Evolutionary conservation across 768 basidiomycete species (phyloP).

Genomic region (Mycena alexandri): DNA sequence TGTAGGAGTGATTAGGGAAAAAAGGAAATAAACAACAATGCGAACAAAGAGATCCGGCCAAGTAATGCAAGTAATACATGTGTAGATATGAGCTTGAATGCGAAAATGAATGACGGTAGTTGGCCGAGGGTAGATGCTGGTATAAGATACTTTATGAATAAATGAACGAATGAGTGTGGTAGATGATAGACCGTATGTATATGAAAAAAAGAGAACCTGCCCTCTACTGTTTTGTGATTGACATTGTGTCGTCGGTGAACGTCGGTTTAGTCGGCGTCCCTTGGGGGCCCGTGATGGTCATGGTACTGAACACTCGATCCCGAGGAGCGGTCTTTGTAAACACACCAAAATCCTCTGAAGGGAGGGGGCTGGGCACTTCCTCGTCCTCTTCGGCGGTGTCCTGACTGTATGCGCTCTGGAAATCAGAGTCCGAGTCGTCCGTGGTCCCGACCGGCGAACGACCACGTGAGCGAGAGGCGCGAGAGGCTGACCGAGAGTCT

Average conservation of each 20-base stretch:
- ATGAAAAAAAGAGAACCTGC: not conserved
- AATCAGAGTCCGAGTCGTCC: constrained; percentile 87
- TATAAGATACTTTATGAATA: constrained; percentile 28
- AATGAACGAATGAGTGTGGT: constrained; percentile 20
- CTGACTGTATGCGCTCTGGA: constrained; percentile 80
- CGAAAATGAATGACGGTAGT: constrained; percentile 31
- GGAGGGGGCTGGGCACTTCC: constrained; percentile 38
- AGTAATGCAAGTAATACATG: constrained; percentile 32
- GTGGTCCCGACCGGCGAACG: constrained; percentile 52
- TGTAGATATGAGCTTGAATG: constrained; percentile 22
- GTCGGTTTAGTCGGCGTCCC: constrained; percentile 51
- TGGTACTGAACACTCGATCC: constrained; percentile 71
- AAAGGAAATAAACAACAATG: constrained; percentile 5
- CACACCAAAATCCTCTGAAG: constrained; percentile 45
- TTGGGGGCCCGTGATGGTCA: constrained; percentile 51
- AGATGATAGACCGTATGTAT: constrained; percentile 5
- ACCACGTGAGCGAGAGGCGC: constrained; percentile 6
- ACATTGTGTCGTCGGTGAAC: constrained; percentile 56
- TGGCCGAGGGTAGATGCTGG: constrained; percentile 19
- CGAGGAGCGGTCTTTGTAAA: constrained; percentile 43
- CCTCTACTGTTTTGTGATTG: constrained; percentile 4
- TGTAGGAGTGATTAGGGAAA: too few relatives aligned
- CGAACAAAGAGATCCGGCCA: constrained; percentile 9
- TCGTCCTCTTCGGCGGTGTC: constrained; percentile 42
- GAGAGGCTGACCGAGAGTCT: constrained; percentile 18